A percentile compares a stretch with the other conserved stretches of the same genome.
These are phyloP conservation scores for Trichoderma koningii DNA, from an alignment of 2,329 filamentous ascomycete genomes.

Conservation along the genomic window DNA sequence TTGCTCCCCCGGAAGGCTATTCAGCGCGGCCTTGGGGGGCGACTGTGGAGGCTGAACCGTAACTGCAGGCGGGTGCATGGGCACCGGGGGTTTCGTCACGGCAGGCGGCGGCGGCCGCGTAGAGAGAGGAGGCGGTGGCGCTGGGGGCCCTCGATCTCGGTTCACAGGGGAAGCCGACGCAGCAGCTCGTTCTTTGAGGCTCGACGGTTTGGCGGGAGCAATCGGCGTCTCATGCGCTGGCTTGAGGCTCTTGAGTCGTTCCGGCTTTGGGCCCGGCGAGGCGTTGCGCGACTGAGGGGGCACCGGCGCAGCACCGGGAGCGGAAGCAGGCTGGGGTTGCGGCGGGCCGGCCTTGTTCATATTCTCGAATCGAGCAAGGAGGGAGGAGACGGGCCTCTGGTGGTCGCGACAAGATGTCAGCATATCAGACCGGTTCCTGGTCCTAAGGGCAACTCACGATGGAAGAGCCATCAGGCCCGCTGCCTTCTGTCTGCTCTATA, in stretches of 20 bases:
- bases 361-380: constrained; percentile 80
- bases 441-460: constrained; percentile 55
- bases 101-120: constrained; percentile 34
- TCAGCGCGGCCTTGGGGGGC: constrained; percentile 56
- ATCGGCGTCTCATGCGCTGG: constrained; percentile 40
- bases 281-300: constrained; percentile 39
- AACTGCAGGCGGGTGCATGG: constrained; percentile 61
- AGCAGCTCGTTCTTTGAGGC: constrained; percentile 25
- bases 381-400: constrained; percentile 78
- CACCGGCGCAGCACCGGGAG: not conserved
- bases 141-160: constrained; percentile 32
- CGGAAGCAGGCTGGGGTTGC: constrained; percentile 31
- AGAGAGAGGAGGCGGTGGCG: constrained; percentile 33
- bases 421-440: too few relatives aligned
- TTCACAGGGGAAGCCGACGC: constrained; percentile 28
- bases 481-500: constrained; percentile 40
- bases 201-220: constrained; percentile 31
- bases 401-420: constrained; percentile 10
- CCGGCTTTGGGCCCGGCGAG: constrained; percentile 48
- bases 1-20: constrained; percentile 44
- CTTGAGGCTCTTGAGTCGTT: constrained; percentile 46
- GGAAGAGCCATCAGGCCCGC: constrained; percentile 75
- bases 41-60: constrained; percentile 70
- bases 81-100: constrained; percentile 32
- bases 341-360: constrained; percentile 46